Evolutionary conservation across 495 filamentous ascomycete genomes (phyloP), one percentile per base, ranked within the genome.

Genomic region (Aspergillus avenaceus): DNA sequence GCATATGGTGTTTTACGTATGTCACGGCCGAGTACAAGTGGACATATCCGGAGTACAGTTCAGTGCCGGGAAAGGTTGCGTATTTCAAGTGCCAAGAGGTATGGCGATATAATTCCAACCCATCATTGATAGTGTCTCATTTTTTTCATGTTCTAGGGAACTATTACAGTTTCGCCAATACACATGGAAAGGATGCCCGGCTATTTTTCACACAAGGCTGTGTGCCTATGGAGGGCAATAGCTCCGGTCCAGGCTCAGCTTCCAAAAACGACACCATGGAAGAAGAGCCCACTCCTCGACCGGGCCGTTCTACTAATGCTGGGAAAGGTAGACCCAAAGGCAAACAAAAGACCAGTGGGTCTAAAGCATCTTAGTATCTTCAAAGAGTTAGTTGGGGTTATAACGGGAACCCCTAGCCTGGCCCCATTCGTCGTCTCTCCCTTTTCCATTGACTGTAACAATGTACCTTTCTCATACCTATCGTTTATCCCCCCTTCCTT

Each of bases 61-160:
- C 62, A 78, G 84, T 51, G 88, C 95, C 50, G 80, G 85, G 11
- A 88, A 87, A 58, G 91, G 91, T 24, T 90, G 91, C 24, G 84
- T 93, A 55, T 97, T 87, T 71, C 90, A 93, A 65, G 90, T 97
- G 49, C 95, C 93, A 12, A 81, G 91, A 82, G 95, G 93, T 97
- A 64, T 76, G 23, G 38, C 4, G 8, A 32, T 9, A 14, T 24
- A 13, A 36, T 50, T 11, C 7, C 8, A 41, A 5, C 21, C n/a
- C 13, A 38, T 11, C n/a, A 13, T 38, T 6, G 4, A 5, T n/a
- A 28, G 24, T 12, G 25, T 21, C 42, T 45, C 42, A 14, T 31
- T 26, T 2, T 25, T 12, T 21, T 38, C n/a, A 24, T 22, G 21
- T 9, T 23, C 47, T 54, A 95, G 90, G 88, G 34, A 96, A 95